phyloP scores from a whole-genome alignment of 495 filamentous ascomycete genomes.

The Lasiosphaeria ovina region DNA sequence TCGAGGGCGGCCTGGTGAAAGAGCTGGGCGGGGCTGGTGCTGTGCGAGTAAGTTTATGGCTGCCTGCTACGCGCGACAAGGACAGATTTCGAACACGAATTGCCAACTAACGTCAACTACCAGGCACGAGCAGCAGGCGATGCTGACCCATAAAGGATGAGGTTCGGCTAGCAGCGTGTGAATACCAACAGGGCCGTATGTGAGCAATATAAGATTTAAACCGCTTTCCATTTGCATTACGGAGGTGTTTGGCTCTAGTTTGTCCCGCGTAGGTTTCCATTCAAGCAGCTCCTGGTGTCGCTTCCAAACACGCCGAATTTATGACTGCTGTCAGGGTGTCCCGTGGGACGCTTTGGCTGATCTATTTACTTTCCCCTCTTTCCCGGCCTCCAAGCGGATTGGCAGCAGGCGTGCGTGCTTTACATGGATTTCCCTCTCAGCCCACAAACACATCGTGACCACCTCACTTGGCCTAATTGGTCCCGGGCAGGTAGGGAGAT shows the following conservation, averaged over 20 bases:
- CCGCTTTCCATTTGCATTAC: no score
- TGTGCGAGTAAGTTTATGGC: constrained; percentile 40
- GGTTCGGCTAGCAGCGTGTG: neutral
- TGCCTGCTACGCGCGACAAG: neutral
- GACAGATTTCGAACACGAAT: constrained; percentile 8
- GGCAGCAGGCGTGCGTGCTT: neutral
- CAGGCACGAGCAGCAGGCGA: constrained; percentile 46
- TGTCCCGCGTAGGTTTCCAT: no score
- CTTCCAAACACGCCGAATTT: no score
- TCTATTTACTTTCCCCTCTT: neutral
- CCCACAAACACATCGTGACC: neutral
- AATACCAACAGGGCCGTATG: constrained; percentile 19
- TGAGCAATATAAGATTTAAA: neutral
- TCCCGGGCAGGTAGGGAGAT: no score
- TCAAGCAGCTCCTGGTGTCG: no score
- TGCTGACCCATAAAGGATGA: constrained; percentile 35
- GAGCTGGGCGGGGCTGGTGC: constrained; percentile 75
- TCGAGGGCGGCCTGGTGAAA: constrained; percentile 75
- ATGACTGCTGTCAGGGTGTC: neutral
- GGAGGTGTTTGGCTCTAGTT: no score
- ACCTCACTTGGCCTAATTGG: neutral
- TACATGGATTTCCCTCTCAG: neutral
- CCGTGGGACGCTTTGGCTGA: neutral
- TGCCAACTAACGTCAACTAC: constrained; percentile 8
- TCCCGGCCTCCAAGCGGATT: neutral